phyloP scores from a whole-genome alignment of 345 rosid species.

The Cardiospermum halicacabum region DNA sequence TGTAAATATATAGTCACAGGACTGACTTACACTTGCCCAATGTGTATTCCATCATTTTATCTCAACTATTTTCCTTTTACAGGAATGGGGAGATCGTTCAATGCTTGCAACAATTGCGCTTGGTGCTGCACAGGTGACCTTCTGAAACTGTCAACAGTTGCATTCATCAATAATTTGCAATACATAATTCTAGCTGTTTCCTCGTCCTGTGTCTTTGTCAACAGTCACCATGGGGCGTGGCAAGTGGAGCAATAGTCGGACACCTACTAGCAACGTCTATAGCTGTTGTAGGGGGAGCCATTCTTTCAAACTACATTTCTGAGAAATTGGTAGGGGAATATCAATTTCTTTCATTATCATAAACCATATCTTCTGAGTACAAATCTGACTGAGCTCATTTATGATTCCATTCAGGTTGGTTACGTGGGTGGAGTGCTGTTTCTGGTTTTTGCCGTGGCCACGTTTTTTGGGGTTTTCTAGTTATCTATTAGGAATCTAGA shows the following conservation, averaged over 20 bases:
- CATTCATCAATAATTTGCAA: background rate
- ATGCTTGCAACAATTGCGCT: slow-evolving; percentile 99
- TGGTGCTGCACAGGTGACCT: slow-evolving; percentile 83
- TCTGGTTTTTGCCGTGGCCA: slow-evolving; percentile 80
- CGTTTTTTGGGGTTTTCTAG: slow-evolving; percentile 83
- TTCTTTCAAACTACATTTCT: slow-evolving; percentile 89
- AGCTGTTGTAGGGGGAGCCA: slow-evolving; percentile 87
- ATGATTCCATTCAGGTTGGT: slow-evolving; percentile 71
- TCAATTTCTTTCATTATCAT: slow-evolving; percentile 8
- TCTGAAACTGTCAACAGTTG: background rate
- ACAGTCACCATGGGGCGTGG: slow-evolving; percentile 97
- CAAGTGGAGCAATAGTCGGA: slow-evolving; percentile 93
- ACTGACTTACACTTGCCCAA: background rate
- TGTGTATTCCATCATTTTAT: background rate
- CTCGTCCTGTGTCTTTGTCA: background rate
- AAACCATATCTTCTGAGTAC: background rate
- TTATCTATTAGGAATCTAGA: slow-evolving; percentile 5
- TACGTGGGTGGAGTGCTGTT: slow-evolving; percentile 82
- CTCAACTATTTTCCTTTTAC: slow-evolving; percentile 6
- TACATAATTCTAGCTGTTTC: background rate
- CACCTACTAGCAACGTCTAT: slow-evolving; percentile 80
- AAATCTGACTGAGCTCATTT: slow-evolving; percentile 12
- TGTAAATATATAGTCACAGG: background rate
- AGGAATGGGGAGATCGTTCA: slow-evolving; percentile 99
- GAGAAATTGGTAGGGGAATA: slow-evolving; percentile 67